Evolutionary conservation across 2,329 filamentous ascomycete genomes (phyloP).

Genomic region (Pseudogymnoascus sp.): DNA sequence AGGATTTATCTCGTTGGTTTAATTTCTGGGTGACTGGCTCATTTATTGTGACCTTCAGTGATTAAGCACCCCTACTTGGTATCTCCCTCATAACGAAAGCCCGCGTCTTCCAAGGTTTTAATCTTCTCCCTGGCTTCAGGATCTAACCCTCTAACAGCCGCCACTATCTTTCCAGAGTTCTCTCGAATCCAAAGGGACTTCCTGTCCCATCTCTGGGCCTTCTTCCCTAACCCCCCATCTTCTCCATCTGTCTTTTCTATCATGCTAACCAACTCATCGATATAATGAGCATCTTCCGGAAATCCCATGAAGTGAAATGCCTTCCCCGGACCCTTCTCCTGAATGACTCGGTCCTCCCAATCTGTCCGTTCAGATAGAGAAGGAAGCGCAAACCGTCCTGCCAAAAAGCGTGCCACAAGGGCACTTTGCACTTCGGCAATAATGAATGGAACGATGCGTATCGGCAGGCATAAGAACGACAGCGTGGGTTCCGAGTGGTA

Average conservation of each 20-base stretch:
- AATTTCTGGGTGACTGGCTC: no score
- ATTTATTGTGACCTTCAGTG: no score
- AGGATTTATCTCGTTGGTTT: no score
- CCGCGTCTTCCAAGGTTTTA: slow-evolving; percentile 53
- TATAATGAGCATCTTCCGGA: slow-evolving; percentile 57
- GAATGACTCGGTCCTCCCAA: slow-evolving; percentile 50
- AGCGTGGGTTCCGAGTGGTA: slow-evolving; percentile 68
- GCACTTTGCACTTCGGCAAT: slow-evolving; percentile 71
- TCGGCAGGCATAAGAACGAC: slow-evolving; percentile 65
- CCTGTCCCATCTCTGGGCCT: not conserved
- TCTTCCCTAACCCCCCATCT: not conserved
- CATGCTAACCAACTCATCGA: slow-evolving; percentile 48
- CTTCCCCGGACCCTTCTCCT: slow-evolving; percentile 35
- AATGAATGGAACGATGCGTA: slow-evolving; percentile 83
- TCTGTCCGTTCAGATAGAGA: slow-evolving; percentile 50
- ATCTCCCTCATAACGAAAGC: slow-evolving; percentile 56
- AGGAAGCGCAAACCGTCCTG: slow-evolving; percentile 60
- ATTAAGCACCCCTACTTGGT: slow-evolving; percentile 10
- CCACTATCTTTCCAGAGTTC: not conserved
- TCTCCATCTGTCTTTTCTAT: not conserved
- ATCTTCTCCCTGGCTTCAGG: slow-evolving; percentile 57
- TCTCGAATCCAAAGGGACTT: slow-evolving; percentile 1
- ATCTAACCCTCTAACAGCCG: slow-evolving; percentile 32
- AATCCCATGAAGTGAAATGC: slow-evolving; percentile 41
- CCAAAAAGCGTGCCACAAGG: slow-evolving; percentile 67